A percentile compares a stretch with the other conserved stretches of the same genome.
Evolutionary conservation across 2,329 filamentous ascomycete species (phyloP).

Genomic region (Thelonectria discophora): DNA sequence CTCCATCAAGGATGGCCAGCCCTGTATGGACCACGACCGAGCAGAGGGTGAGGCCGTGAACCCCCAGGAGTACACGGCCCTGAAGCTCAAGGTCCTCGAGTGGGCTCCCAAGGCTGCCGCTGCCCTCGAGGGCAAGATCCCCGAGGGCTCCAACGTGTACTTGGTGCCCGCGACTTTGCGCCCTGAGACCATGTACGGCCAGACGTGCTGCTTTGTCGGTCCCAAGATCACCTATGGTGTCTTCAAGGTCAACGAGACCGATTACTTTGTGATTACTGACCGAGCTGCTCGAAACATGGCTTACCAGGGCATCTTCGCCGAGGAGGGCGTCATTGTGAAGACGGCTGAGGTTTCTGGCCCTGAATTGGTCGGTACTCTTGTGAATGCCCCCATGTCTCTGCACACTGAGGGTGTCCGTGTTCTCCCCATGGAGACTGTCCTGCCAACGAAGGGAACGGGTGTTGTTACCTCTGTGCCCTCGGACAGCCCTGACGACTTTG

Average conservation of each 20-base stretch:
- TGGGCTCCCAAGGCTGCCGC: slow-evolving; percentile 83
- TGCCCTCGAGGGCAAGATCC: slow-evolving; percentile 78
- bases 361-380: slow-evolving; percentile 85
- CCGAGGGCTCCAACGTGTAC: slow-evolving; percentile 81
- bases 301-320: slow-evolving; percentile 85
- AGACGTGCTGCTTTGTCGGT: slow-evolving; percentile 94
- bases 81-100: slow-evolving; percentile 91
- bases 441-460: slow-evolving; percentile 93
- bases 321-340: slow-evolving; percentile 79
- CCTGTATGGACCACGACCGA: slow-evolving; percentile 60
- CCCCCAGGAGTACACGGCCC: slow-evolving; percentile 89
- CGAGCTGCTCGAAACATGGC: slow-evolving; percentile 95
- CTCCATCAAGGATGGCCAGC: slow-evolving; percentile 57
- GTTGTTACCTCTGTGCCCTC: slow-evolving; percentile 96
- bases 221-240: slow-evolving; percentile 90
- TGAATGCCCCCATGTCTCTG: slow-evolving; percentile 87
- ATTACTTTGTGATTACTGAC: slow-evolving; percentile 86
- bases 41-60: slow-evolving; percentile 61
- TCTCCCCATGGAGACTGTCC: slow-evolving; percentile 93
- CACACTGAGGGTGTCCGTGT: slow-evolving; percentile 87
- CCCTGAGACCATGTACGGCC: slow-evolving; percentile 98
- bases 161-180: slow-evolving; percentile 91
- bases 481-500: slow-evolving; percentile 93
- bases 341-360: slow-evolving; percentile 79
- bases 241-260: slow-evolving; percentile 79